phyloP scores from a whole-genome alignment of 768 basidiomycete genomes.

The Postia placenta region DNA sequence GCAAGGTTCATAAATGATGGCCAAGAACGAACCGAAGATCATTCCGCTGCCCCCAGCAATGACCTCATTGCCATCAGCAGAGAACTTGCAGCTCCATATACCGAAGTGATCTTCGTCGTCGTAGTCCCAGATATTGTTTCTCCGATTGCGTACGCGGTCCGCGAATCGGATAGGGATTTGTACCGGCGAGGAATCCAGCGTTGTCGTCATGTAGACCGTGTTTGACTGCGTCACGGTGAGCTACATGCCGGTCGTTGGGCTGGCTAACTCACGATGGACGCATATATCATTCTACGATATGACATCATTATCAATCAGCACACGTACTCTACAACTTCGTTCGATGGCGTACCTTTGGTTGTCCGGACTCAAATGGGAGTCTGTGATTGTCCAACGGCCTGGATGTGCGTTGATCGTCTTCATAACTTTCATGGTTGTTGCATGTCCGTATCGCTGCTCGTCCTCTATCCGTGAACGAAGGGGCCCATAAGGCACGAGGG shows the following conservation, averaged over 20 bases:
- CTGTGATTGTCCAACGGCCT: constrained; percentile 92
- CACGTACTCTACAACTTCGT: no score
- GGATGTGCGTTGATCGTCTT: constrained; percentile 71
- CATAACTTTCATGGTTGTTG: constrained; percentile 40
- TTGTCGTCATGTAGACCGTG: constrained; percentile 70
- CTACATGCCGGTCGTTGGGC: background rate
- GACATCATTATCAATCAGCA: no score
- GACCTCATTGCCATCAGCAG: constrained; percentile 92
- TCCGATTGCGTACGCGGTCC: constrained; percentile 19
- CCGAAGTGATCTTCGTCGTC: constrained; percentile 48
- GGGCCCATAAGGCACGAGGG: constrained; percentile 8
- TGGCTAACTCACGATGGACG: constrained; percentile 61
- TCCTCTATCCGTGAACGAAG: constrained; percentile 7
- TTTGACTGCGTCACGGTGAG: constrained; percentile 43
- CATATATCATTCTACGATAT: constrained; percentile 75
- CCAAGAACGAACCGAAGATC: constrained; percentile 51
- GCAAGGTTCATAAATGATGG: no score
- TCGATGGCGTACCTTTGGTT: constrained; percentile 75
- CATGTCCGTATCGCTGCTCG: constrained; percentile 34
- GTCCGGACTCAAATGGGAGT: constrained; percentile 84
- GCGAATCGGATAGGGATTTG: constrained; percentile 56
- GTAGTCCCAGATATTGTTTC: constrained; percentile 25
- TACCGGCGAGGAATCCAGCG: constrained; percentile 50
- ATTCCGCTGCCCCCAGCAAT: constrained; percentile 87
- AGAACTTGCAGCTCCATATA: constrained; percentile 94